Base-by-base conservation (phyloP, 441 rosid species). In the Gossypium aridum region DNA sequence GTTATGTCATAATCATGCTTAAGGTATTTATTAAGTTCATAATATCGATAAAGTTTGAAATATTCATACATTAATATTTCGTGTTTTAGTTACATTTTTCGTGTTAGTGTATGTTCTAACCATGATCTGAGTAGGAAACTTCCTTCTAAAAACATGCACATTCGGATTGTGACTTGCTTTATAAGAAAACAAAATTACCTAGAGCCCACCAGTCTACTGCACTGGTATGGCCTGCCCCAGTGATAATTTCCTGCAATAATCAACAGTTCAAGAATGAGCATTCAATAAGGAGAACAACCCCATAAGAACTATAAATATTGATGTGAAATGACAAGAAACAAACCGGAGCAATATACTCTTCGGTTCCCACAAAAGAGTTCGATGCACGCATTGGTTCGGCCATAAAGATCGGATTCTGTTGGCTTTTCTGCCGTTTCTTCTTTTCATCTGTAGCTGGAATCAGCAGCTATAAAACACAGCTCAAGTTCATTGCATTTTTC, bases 191-290 rank as follows among this genome's bases (percentile, higher is more conserved):
- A 73, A 43, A 76, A 8, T 81, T 88, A 88, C 99, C 99, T 73
- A 93, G 91, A 69, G 99, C 98, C 99, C 99, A 96, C 99, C 99
- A 96, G 81, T 96, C 99, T 72, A 92, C 98, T 64, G 99, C 98
- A 87, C 99, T 96, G 0, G 92, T 89, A 81, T 96, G 99, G 45
- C 99, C 98, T 61, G 93, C 92, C 12, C 93, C 98, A 74, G 80
- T 71, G 78, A 96, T 90, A 68, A 96, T 93, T 85, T 96, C 99
- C 99, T 96, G 84, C 77, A 71, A 55, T 28, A 37, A 37, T 37
- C 16, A 0, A 13, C 14, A 81, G 55, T 60, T 54, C 37, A 63
- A 72, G 9, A 66, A 43, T 49, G 54, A 10, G 61, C 28, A 62
- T 37, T 47, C 20, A 78, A 23, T 25, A 26, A 17, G 12, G 43